These are phyloP conservation scores for Cyclanthera cordifolia DNA, from an alignment of 306 rosid species.

Conservation along the genomic window DNA sequence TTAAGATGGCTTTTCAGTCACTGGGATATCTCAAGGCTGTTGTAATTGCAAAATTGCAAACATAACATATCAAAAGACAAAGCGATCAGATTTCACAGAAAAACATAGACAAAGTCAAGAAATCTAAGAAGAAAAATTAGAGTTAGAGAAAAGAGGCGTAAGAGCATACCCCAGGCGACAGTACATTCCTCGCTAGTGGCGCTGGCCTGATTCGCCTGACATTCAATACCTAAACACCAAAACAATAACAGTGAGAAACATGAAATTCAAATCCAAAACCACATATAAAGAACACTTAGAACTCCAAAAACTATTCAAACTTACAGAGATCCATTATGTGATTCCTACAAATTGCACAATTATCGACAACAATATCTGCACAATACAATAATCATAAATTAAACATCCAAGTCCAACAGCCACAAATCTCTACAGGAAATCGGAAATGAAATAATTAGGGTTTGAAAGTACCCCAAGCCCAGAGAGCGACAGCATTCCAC, in stretches of 20 bases:
- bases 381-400: neutral
- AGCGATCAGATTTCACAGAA: neutral
- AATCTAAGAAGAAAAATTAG: neutral
- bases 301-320: neutral
- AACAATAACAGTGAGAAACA: neutral
- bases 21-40: neutral
- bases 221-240: constrained; percentile 57
- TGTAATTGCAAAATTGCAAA: neutral
- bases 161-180: constrained; percentile 83
- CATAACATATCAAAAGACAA: neutral
- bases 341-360: constrained; percentile 91
- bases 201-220: constrained; percentile 97
- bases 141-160: neutral
- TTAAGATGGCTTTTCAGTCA: neutral
- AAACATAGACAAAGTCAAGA: neutral
- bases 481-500: constrained; percentile 90
- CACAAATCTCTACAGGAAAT: neutral
- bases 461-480: constrained; percentile 71
- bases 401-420: neutral
- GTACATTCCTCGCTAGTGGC: constrained; percentile 93
- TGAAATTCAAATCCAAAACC: neutral
- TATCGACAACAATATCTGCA: constrained; percentile 84
- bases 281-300: neutral
- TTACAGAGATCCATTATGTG: constrained; percentile 95
- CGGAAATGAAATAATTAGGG: constrained; percentile 21